These are phyloP conservation scores for Suillus alpinus DNA, from an alignment of 768 basidiomycete genomes.

Conservation along the genomic window DNA sequence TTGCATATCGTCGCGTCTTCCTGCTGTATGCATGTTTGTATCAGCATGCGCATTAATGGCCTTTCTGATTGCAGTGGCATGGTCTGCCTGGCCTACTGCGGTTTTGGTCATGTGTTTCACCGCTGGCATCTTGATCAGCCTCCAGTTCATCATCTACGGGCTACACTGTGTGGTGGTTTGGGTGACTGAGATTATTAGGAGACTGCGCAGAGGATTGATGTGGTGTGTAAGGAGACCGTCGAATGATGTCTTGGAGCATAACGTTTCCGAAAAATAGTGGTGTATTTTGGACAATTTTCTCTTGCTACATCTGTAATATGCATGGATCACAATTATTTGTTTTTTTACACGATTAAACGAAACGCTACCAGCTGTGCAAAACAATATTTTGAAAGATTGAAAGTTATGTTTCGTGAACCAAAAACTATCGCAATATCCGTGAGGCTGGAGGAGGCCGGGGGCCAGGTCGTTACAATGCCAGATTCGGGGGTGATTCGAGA, in stretches of 20 bases:
- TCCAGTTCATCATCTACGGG: slow-evolving; percentile 68
- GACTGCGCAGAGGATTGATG: slow-evolving; percentile 12
- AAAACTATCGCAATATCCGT: neutral
- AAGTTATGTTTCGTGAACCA: neutral
- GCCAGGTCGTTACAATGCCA: neutral
- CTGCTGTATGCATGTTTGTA: slow-evolving; percentile 56
- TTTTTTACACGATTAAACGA: neutral
- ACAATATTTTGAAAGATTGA: neutral
- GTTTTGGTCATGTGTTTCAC: slow-evolving; percentile 57
- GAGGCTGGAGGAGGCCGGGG: neutral
- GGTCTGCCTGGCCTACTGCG: slow-evolving; percentile 59
- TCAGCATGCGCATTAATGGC: slow-evolving; percentile 56
- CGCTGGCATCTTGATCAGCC: slow-evolving; percentile 55
- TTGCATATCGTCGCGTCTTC: slow-evolving; percentile 61
- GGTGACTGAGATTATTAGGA: slow-evolving; percentile 7
- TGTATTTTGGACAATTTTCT: neutral
- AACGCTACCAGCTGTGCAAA: neutral
- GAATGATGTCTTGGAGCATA: neutral
- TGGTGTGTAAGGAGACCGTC: slow-evolving; percentile 3
- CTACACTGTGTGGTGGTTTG: slow-evolving; percentile 24
- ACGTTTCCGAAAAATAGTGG: neutral
- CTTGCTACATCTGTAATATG: neutral
- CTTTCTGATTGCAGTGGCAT: slow-evolving; percentile 63
- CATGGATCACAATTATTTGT: neutral
- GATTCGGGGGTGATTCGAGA: neutral